Evolutionary conservation across 2,329 filamentous ascomycete species (phyloP).

Genomic region (Triangularia verruculosa): DNA sequence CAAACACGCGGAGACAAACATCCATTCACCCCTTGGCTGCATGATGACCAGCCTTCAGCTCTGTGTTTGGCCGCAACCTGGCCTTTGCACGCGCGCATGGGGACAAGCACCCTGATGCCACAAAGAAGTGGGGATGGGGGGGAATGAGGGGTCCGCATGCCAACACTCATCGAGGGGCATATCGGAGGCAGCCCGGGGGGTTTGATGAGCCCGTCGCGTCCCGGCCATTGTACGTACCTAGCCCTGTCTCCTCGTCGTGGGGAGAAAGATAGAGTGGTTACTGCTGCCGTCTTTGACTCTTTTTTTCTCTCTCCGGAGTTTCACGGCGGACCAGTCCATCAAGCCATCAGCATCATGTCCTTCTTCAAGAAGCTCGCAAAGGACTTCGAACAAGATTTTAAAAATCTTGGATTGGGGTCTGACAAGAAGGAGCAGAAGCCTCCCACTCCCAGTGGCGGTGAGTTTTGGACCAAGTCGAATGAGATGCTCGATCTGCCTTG

Average conservation of each 20-base stretch:
- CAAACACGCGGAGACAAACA: not conserved
- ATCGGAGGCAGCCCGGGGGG: not conserved
- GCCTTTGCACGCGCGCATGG: not conserved
- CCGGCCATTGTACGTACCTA: not conserved
- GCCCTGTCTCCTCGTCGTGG: not conserved
- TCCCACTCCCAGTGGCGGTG: not conserved
- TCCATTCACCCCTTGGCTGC: conserved; percentile 5
- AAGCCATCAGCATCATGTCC: conserved; percentile 30
- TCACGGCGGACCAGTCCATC: not conserved
- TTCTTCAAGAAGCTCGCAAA: conserved; percentile 37
- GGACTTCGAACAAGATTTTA: conserved; percentile 40
- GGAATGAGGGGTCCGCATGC: not conserved
- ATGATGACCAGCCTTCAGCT: not conserved
- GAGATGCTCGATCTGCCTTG: not conserved
- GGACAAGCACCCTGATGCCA: not conserved
- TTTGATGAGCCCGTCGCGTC: not conserved
- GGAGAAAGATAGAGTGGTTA: not conserved
- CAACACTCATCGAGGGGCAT: not conserved
- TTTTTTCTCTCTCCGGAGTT: not conserved
- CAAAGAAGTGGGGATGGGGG: conserved; percentile 3
- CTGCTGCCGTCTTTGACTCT: not conserved
- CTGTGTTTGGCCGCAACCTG: conserved; percentile 3
- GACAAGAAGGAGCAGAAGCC: conserved; percentile 37
- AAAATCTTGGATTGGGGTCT: conserved; percentile 21
- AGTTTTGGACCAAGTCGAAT: not conserved